phyloP scores from a whole-genome alignment of 495 filamentous ascomycete genomes.

The Daldinia bambusicola region DNA sequence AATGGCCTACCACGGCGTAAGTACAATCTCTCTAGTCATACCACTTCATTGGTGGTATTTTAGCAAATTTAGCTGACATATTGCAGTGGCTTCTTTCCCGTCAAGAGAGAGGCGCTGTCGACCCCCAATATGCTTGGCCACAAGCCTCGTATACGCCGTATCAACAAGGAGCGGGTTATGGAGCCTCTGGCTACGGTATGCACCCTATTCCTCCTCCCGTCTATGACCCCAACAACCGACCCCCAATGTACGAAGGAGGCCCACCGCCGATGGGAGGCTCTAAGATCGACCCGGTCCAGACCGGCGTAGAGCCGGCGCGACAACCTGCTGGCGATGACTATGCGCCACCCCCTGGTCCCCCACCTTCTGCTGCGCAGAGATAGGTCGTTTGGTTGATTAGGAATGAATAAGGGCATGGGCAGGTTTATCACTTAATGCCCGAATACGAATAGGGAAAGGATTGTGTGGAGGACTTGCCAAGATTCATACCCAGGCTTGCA shows the following conservation, averaged over 20 bases:
- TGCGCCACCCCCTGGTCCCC: slow-evolving; percentile 58
- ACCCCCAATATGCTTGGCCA: slow-evolving; percentile 61
- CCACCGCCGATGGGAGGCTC: too few species aligned
- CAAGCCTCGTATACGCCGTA: slow-evolving; percentile 51
- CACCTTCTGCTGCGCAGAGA: slow-evolving; percentile 50
- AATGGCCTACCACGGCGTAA: slow-evolving; percentile 74
- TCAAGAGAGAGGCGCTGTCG: slow-evolving; percentile 62
- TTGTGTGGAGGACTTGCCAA: slow-evolving; percentile 7
- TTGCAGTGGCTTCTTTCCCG: slow-evolving; percentile 72
- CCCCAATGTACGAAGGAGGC: slow-evolving; percentile 66
- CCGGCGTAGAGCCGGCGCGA: slow-evolving; percentile 43
- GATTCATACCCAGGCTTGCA: slow-evolving; percentile 4
- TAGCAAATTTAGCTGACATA: slow-evolving; percentile 17
- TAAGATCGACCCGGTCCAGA: slow-evolving; percentile 68
- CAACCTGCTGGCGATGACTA: slow-evolving; percentile 46
- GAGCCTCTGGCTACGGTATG: slow-evolving; percentile 62
- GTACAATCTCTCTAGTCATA: slow-evolving; percentile 23
- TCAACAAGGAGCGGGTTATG: slow-evolving; percentile 32
- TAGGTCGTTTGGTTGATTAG: slow-evolving; percentile 11
- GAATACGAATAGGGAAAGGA: background rate
- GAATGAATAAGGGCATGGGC: background rate
- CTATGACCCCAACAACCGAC: slow-evolving; percentile 58
- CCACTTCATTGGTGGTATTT: background rate
- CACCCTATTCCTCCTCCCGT: slow-evolving; percentile 66
- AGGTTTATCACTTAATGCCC: background rate